Base-by-base conservation (phyloP, 805 yeast genomes). In the Yamadazyma philogaea region DNA sequence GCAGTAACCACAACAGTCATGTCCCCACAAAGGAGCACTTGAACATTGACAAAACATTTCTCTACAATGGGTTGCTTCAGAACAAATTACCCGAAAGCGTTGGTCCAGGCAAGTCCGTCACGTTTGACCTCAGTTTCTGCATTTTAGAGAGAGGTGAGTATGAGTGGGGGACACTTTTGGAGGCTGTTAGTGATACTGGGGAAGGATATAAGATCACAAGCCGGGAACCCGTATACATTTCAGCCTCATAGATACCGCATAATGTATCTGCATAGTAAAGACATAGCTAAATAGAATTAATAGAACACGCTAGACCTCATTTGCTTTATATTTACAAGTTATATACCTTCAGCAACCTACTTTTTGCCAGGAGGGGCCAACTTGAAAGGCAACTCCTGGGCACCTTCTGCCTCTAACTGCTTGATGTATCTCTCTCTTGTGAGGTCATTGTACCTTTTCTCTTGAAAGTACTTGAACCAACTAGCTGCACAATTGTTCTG, bases 381-480 rank as follows among this genome's bases (percentile, higher is more conserved):
- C 42, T 58, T 60, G 42, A 61, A 59, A n/a, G 66, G 66, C 37
- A 61, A 56, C 30, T 56, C 63, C 43, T 61, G 56, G 14, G 79
- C 85, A 19, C 88, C 87, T 49, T 81, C 80, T 15, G 77, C 80
- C 56, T 84, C 87, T 53, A 87, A 79, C 58, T 84, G 81, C 42
- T 74, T 75, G 54, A 87, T 62, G 61, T 85, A 82, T 50, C 75
- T 71, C 49, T 79, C 84, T 61, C 84, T 81, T 53, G 79, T 78
- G 48, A 79, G 66, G 52, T 88, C 96, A 45, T 80, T 82, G 30
- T 81, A 84, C 53, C 96, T 78, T 62, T 89, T 90, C 62, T 88
- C 91, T 59, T 89, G 91, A 71, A 91, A 90, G 61, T 90, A 89
- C 46, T 83, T 47, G 79, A 60, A 88, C 98, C 98, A 90, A 41